phyloP scores from a whole-genome alignment of 306 rosid genomes.

The Crataegus laevigata region DNA sequence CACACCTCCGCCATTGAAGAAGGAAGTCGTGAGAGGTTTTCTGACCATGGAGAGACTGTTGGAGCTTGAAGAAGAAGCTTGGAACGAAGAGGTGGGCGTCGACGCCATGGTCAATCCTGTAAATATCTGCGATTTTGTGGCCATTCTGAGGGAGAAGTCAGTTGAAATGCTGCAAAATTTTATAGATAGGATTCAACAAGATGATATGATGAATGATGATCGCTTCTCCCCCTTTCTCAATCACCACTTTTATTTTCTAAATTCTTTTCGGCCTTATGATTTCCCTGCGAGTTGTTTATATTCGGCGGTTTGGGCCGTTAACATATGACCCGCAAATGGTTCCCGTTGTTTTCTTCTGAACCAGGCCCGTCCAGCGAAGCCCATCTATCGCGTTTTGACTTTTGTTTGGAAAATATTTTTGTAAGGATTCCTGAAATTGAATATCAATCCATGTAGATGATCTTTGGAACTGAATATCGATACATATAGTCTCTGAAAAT shows the following conservation, averaged over 20 bases:
- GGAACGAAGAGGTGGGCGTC: slow-evolving; percentile 34
- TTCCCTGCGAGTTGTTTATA: not conserved
- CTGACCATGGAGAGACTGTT: slow-evolving; percentile 25
- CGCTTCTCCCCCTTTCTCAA: not conserved
- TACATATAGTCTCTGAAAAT: no score
- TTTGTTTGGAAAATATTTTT: no score
- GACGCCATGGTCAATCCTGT: slow-evolving; percentile 46
- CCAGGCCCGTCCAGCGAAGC: not conserved
- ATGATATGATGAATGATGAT: no score
- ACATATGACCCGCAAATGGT: not conserved
- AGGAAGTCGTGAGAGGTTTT: slow-evolving; percentile 50
- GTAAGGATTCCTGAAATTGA: no score
- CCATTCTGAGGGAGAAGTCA: slow-evolving; percentile 38
- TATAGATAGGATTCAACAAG: slow-evolving; percentile 8
- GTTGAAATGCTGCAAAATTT: not conserved
- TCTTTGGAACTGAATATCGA: no score
- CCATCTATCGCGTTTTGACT: not conserved
- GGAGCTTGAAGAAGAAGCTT: slow-evolving; percentile 41
- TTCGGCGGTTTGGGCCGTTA: not conserved
- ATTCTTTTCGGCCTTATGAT: not conserved
- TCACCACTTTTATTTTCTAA: not conserved
- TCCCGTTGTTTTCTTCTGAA: not conserved
- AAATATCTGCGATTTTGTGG: slow-evolving; percentile 54
- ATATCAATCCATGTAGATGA: no score
- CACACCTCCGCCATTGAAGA: slow-evolving; percentile 47